Base-by-base conservation (phyloP, 2,329 filamentous ascomycete species). In the Aureobasidium sp. region DNA sequence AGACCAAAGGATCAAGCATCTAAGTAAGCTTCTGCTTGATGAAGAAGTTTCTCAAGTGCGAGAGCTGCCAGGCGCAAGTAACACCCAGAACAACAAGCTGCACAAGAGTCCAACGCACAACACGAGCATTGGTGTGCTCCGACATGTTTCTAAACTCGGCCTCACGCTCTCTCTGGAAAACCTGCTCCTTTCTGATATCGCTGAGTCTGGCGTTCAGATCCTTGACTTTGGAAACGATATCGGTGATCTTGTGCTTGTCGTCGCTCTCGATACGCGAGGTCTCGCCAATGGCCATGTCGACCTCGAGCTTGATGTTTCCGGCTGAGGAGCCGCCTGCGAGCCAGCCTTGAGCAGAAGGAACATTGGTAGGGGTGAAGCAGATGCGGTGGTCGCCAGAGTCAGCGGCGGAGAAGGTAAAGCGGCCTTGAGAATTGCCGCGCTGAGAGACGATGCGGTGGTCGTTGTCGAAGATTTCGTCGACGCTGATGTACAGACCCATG, bases 21-120 rank as follows among this genome's bases (percentile, higher is more conserved):
- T 85, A 99, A 64, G 94, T 97, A 75, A 99, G 86, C 84, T 99
- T 99, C 81, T 97, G 93, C 84, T 99, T 99, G 82, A 99, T 99
- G 81, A 99, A 99, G 84, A 99, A 99, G 51, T 90, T 89, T 69
- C 94, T 85, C 70, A 99, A 83, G 78, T 99, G 93, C 60, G 92
- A 96, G 51, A 99, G 82, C 77, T 99, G 94, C 94, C 94, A 99
- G 65, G 91, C 90, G 78, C 94, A 99, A 37, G 94, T 96, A 62
- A 87, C 82, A 61, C 87, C 90, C 60, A 99, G 81, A 41, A 97
- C 85, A 59, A 86, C 83, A 64, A 97, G 80, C 77, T 99, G 94
- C 68, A 97, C 88, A 67, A 97, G 72, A 68, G 94, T 93, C 93
- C 94, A 99, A 69, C 92, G 87, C 56, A 97, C 86, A 66, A 97